Conservation (phyloP, 768 basidiomycete genomes). For the Mycena chlorophos region DNA sequence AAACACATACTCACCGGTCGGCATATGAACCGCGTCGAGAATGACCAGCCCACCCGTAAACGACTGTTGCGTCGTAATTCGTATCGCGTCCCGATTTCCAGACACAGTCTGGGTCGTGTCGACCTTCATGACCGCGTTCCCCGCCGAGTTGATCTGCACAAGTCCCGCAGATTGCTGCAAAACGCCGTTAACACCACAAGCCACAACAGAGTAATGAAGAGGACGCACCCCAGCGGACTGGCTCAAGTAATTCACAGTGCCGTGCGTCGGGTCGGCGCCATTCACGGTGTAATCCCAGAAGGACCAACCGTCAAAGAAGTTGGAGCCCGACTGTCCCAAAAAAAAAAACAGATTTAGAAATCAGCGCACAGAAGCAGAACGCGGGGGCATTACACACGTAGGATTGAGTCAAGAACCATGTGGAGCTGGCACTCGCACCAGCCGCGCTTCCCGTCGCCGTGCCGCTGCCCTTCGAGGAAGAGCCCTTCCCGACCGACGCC, state of each 20-base stretch:
- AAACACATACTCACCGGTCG: too few relatives aligned
- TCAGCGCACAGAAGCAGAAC: constrained; percentile 5
- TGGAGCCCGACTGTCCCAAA: constrained; percentile 63
- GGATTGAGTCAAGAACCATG: constrained; percentile 59
- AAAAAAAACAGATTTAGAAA: constrained; percentile 8
- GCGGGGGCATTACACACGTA: constrained; percentile 45
- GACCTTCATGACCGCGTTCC: constrained; percentile 84
- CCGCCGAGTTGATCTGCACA: constrained; percentile 62
- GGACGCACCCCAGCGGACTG: constrained; percentile 55
- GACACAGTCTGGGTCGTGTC: constrained; percentile 77
- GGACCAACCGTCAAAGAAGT: constrained; percentile 82
- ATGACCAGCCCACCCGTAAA: constrained; percentile 58
- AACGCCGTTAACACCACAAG: constrained; percentile 10
- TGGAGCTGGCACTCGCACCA: constrained; percentile 39
- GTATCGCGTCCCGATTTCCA: constrained; percentile 71
- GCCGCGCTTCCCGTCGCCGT: constrained; percentile 22
- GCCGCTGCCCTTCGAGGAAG: constrained; percentile 18
- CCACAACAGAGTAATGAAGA: background rate
- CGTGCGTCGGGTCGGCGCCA: constrained; percentile 84
- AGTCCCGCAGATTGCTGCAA: constrained; percentile 59
- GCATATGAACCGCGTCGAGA: constrained; percentile 71
- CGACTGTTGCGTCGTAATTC: constrained; percentile 63
- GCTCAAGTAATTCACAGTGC: constrained; percentile 64
- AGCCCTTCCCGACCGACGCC: too few relatives aligned
- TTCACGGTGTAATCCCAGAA: constrained; percentile 64